Percentiles rank a stretch among this genome's conserved stretches.
These are phyloP conservation scores for Saturnispora diversa DNA, from an alignment of 805 yeast genomes.

Conservation along the genomic window DNA sequence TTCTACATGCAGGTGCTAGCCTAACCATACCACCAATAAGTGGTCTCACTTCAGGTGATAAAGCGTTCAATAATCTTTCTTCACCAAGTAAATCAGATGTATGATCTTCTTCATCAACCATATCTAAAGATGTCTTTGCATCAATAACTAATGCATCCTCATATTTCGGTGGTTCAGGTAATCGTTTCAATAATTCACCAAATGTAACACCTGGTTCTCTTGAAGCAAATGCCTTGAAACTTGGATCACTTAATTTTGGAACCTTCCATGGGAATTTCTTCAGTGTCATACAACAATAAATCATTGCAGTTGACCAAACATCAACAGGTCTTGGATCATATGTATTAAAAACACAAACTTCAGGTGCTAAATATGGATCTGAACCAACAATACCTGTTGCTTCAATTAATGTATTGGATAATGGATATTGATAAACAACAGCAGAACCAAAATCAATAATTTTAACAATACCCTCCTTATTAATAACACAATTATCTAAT, in stretches of 20 bases:
- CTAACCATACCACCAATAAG: constrained; percentile 72
- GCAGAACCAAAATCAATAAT: constrained; percentile 92
- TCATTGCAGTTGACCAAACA: constrained; percentile 87
- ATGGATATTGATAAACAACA: constrained; percentile 84
- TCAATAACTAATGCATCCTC: constrained; percentile 15
- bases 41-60: constrained; percentile 61
- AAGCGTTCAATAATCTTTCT: constrained; percentile 58
- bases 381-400: constrained; percentile 83
- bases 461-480: constrained; percentile 74
- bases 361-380: constrained; percentile 89
- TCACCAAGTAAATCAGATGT: constrained; percentile 66
- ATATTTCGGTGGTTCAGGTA: constrained; percentile 42
- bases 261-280: constrained; percentile 94
- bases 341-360: constrained; percentile 71
- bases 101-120: constrained; percentile 29
- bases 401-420: constrained; percentile 60
- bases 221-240: constrained; percentile 75
- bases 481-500: constrained; percentile 85
- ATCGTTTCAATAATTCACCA: constrained; percentile 48
- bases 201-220: constrained; percentile 62
- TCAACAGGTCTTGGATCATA: constrained; percentile 93
- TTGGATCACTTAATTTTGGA: constrained; percentile 71
- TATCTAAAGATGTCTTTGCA: constrained; percentile 10
- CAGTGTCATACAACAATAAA: constrained; percentile 85
- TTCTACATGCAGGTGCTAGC: constrained; percentile 78